Percentiles rank a stretch among this genome's conserved stretches.
phyloP scores from a whole-genome alignment of 768 basidiomycete species.

The Rhodotorula sphaerocarpa region DNA sequence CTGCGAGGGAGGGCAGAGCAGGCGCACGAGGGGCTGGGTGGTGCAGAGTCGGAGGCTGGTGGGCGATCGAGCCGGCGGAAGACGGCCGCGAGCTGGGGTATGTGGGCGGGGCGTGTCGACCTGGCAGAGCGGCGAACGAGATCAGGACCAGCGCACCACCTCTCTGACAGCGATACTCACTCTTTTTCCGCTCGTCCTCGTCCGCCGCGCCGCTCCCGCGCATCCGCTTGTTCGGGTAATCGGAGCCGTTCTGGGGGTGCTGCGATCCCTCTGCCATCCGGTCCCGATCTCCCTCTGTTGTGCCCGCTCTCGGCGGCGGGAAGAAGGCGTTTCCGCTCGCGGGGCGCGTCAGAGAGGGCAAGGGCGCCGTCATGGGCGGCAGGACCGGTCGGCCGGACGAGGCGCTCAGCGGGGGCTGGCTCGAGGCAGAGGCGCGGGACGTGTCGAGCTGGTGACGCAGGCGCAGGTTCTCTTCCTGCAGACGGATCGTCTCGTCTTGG shows the following conservation, averaged over 20 bases:
- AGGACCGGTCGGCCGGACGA: constrained; percentile 8
- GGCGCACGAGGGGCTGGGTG: not conserved
- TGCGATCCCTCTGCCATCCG: not conserved
- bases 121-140: no score
- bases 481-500: constrained; percentile 27
- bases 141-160: no score
- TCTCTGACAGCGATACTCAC: constrained; percentile 3
- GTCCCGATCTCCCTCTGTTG: constrained; percentile 4
- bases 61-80: not conserved
- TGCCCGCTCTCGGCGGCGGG: not conserved
- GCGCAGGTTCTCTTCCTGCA: constrained; percentile 37
- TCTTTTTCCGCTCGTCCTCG: constrained; percentile 22
- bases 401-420: not conserved
- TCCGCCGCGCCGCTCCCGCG: no score
- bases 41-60: not conserved
- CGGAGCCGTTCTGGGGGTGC: no score
- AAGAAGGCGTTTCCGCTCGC: not conserved
- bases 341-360: not conserved
- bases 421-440: constrained; percentile 9
- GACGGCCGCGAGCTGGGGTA: no score
- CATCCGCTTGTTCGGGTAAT: constrained; percentile 21
- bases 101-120: no score
- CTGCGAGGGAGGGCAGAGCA: no score
- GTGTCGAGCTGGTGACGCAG: constrained; percentile 40
- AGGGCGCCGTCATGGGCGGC: constrained; percentile 11